phyloP scores from a whole-genome alignment of 805 yeast species.

The Clavispora carvajalis region DNA sequence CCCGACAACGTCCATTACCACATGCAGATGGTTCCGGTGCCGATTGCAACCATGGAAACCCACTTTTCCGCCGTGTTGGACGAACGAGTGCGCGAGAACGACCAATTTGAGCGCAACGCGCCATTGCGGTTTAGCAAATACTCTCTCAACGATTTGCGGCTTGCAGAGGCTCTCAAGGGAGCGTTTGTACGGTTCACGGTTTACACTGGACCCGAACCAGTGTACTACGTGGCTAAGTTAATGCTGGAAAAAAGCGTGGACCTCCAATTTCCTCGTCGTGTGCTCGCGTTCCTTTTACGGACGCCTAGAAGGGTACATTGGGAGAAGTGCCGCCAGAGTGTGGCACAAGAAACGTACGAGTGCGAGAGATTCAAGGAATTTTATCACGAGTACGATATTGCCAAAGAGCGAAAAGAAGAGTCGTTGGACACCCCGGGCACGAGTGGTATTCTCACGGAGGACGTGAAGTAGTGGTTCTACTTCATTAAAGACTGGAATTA shows the following conservation, averaged over 20 bases:
- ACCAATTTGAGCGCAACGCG: conserved; percentile 39
- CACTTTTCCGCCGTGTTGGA: conserved; percentile 44
- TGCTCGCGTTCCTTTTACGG: conserved; percentile 58
- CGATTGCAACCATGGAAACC: conserved; percentile 23
- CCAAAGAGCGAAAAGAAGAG: background rate
- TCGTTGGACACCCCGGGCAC: background rate
- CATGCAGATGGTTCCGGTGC: conserved; percentile 71
- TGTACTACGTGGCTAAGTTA: conserved; percentile 3
- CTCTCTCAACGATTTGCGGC: conserved; percentile 15
- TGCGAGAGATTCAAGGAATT: conserved; percentile 55
- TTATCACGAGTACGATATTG: conserved; percentile 50
- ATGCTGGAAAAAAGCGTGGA: conserved; percentile 46
- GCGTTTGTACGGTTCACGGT: conserved; percentile 32
- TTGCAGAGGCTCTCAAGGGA: conserved; percentile 16
- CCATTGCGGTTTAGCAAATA: conserved; percentile 27
- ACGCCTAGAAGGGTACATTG: conserved; percentile 63
- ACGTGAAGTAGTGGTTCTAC: too few species aligned
- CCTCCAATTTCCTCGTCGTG: conserved; percentile 79
- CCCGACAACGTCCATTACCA: conserved; percentile 67
- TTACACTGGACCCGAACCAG: conserved; percentile 15
- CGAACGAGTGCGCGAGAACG: conserved; percentile 44
- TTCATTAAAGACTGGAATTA: too few species aligned
- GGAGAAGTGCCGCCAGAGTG: conserved; percentile 70
- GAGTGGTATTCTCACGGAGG: too few species aligned
- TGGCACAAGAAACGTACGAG: conserved; percentile 57